Evolutionary conservation across 2,329 filamentous ascomycete species (phyloP), one percentile per base, ranked within the genome.

Genomic region (Aspergillus ibericus): DNA sequence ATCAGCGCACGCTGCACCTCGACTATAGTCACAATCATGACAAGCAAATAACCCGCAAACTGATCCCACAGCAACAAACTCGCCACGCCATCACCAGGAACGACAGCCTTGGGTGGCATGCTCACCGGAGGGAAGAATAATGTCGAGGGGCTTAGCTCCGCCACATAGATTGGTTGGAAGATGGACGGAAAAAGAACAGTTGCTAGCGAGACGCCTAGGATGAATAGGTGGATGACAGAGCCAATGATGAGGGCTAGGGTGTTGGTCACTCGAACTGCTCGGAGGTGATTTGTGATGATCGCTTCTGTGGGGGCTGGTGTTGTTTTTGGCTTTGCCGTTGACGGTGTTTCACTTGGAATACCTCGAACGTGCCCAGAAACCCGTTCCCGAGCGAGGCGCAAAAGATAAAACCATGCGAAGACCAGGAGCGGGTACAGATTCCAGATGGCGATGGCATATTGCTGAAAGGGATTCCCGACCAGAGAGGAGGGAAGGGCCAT

Each of bases 61-160:
- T 54, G 34, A 5, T 58, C 44, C 56, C 35, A 58, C 1, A 54
- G 20, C 6, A 58, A 29, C 20, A 58, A 46, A 5, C 55, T 18
- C 4, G 20, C 13, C 1, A 48, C 49, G 3, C 55, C 55, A 27
- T 53, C 55, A 4, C 55, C 55, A 13, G 40, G 27, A 1, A 48
- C 47, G 10, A 18, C 15, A 18, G 55, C 49, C n/a, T n/a, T n/a
- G 10, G 5, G 35, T 15, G 36, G 51, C 5, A n/a, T 7, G 6
- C 10, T 22, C n/a, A 44, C 4, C 4, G 36, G 36, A 6, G 51
- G 51, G 8, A 53, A 2, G 51, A 53, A 53, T 2, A 42, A 15
- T 2, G 29, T n/a, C 38, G 36, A 4, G 1, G 38, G 40, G 18
- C 25, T 16, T 1, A 53, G 36, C n/a, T 53, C 27, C 1, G 4